Percentiles rank a stretch among this genome's conserved stretches.
phyloP scores from a whole-genome alignment of 208 protist species.

The Leishmania tarentolae region DNA sequence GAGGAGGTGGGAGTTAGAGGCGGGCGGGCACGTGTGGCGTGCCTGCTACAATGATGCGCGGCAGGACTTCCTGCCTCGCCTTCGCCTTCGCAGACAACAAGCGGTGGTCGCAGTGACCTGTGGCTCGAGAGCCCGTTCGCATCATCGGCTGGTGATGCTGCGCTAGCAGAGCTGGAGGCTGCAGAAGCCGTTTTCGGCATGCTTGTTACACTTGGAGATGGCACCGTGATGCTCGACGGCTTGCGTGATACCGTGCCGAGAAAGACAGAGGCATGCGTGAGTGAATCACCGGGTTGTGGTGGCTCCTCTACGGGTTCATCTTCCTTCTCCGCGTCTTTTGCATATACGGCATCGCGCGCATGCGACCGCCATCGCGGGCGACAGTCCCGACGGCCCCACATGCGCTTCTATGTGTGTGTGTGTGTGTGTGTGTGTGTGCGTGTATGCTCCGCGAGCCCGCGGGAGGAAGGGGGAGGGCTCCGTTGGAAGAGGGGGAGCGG shows the following conservation, averaged over 20 bases:
- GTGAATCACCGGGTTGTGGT: background rate
- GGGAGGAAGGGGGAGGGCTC: background rate
- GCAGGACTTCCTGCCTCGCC: background rate
- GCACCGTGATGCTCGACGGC: too few relatives aligned
- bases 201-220: background rate
- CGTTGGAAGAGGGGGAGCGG: background rate
- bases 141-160: background rate
- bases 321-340: background rate
- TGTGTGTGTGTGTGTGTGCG: background rate
- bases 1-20: background rate
- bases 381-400: background rate
- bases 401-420: background rate
- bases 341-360: background rate
- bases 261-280: background rate
- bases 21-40: background rate
- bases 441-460: background rate
- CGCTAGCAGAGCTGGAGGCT: background rate
- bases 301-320: background rate
- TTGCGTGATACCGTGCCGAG: background rate
- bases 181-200: background rate
- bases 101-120: background rate
- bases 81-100: background rate
- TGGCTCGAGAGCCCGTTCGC: background rate
- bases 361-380: background rate
- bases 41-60: background rate